Evolutionary conservation across 192 early-diverging fungal genomes (phyloP), one percentile per base, ranked within the genome.

Genomic region (Linnemannia elongata): DNA sequence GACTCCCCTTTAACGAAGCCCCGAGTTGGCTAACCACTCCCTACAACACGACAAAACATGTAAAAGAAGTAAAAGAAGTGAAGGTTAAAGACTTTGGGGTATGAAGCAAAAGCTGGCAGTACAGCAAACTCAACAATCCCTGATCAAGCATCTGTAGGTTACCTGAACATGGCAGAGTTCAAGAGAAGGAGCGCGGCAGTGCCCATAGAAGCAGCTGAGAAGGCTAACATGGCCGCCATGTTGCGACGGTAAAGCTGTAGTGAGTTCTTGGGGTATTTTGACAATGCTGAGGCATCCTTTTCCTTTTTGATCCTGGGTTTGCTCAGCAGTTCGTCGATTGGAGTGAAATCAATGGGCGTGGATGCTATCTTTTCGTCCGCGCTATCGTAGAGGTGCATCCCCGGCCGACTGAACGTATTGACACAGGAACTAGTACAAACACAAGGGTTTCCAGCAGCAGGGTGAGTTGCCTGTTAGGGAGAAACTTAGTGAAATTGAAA

Each of bases 261-360:
- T 1, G 79, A 69, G 41, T 22, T 74, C 22, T 42, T 24, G 4
- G 84, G 57, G 47, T 81, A 81, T 33, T 86, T 86, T 68, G 75
- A 80, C n/a, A 86, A 42, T 13, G 75, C 78, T 1, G 75, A 74
- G 2, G 66, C 47, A 9, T 60, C 84, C 22, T 80, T 71, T 27
- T 75, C 77, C 33, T 71, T 69, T 57, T 86, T 86, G 33, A 78
- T 66, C 33, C 79, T 72, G 4, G 84, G 84, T 69, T 86, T 71
- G 47, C 84, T 79, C 75, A 86, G 47, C 1, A 86, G 44, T n/a
- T 72, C 63, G 49, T 86, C 84, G 42, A 86, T 86, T 0, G 79
- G 75, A 1, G 75, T 71, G 33, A 86, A 86, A 41, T 86, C 79
- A 20, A 86, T 70, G n/a, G 84, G 27, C 13, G 15, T 80, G 9